These are phyloP conservation scores for Sclerotinia minor DNA, from an alignment of 2,329 filamentous ascomycete species.

Conservation along the genomic window DNA sequence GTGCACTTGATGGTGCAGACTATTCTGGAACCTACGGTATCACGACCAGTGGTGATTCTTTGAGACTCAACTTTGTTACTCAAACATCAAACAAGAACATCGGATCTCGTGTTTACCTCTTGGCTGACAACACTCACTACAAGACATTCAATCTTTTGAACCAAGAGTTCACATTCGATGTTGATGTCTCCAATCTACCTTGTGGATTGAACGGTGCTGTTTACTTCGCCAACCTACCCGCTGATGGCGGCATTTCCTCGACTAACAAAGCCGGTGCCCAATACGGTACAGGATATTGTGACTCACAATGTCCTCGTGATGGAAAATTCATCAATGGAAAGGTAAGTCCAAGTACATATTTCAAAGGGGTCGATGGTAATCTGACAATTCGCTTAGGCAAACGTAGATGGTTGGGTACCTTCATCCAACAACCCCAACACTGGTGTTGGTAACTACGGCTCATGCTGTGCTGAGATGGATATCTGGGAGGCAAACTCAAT, in stretches of 20 bases:
- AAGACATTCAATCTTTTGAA: slow-evolving; percentile 64
- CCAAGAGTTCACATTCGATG: slow-evolving; percentile 71
- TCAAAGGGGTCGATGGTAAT: not conserved
- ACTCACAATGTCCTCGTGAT: slow-evolving; percentile 57
- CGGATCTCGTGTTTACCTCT: slow-evolving; percentile 62
- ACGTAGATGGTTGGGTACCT: slow-evolving; percentile 14
- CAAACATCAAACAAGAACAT: slow-evolving; percentile 49
- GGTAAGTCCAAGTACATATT: slow-evolving; percentile 37
- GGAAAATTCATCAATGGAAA: slow-evolving; percentile 55
- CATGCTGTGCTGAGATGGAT: slow-evolving; percentile 70
- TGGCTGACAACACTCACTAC: slow-evolving; percentile 62
- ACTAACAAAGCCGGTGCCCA: slow-evolving; percentile 58
- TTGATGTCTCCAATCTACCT: slow-evolving; percentile 66
- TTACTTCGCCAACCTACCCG: slow-evolving; percentile 64
- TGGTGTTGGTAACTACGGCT: slow-evolving; percentile 54
- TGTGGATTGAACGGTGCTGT: slow-evolving; percentile 73
- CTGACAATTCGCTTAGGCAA: not conserved
- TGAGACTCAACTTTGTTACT: slow-evolving; percentile 60
- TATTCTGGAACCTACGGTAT: slow-evolving; percentile 56
- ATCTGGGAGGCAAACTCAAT: slow-evolving; percentile 65
- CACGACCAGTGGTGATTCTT: slow-evolving; percentile 51
- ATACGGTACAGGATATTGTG: slow-evolving; percentile 65
- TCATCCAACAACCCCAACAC: slow-evolving; percentile 53
- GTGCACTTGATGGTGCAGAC: slow-evolving; percentile 56
- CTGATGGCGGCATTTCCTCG: slow-evolving; percentile 56